These are phyloP conservation scores for Tilletia walkeri DNA, from an alignment of 1,284 basidiomycete species.

Conservation along the genomic window DNA sequence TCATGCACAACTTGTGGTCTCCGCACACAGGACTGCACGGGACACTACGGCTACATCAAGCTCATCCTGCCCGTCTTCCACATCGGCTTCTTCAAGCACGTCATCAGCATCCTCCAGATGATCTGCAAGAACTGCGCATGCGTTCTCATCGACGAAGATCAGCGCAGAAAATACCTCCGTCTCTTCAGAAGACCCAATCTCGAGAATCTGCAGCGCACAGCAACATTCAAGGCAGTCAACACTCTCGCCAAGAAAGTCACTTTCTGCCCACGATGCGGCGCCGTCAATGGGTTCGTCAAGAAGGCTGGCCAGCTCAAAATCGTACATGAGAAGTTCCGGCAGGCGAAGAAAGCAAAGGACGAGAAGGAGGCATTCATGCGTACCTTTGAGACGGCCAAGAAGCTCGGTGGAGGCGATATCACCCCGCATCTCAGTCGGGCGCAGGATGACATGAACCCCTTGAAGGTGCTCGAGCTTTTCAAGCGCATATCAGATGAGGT, in stretches of 20 bases:
- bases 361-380: conserved; percentile 84
- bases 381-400: conserved; percentile 78
- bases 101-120: conserved; percentile 86
- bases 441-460: conserved; percentile 89
- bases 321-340: conserved; percentile 94
- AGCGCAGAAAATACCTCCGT: conserved; percentile 78
- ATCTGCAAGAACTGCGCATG: conserved; percentile 76
- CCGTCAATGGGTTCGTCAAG: conserved; percentile 93
- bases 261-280: conserved; percentile 88
- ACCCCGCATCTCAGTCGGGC: conserved; percentile 82
- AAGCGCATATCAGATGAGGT: conserved; percentile 77
- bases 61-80: conserved; percentile 91
- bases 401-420: conserved; percentile 78
- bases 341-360: conserved; percentile 80
- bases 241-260: conserved; percentile 81
- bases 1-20: conserved; percentile 94
- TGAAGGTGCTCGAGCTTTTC: conserved; percentile 91
- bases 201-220: conserved; percentile 88
- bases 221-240: conserved; percentile 85
- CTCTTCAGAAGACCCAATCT: conserved; percentile 84
- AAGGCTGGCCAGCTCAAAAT: conserved; percentile 93
- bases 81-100: conserved; percentile 96
- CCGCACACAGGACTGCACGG: conserved; percentile 89
- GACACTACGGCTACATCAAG: conserved; percentile 75
- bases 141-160: conserved; percentile 84